phyloP scores from a whole-genome alignment of 1,139 yeast genomes.

The Geotrichum citri-aurantii region DNA sequence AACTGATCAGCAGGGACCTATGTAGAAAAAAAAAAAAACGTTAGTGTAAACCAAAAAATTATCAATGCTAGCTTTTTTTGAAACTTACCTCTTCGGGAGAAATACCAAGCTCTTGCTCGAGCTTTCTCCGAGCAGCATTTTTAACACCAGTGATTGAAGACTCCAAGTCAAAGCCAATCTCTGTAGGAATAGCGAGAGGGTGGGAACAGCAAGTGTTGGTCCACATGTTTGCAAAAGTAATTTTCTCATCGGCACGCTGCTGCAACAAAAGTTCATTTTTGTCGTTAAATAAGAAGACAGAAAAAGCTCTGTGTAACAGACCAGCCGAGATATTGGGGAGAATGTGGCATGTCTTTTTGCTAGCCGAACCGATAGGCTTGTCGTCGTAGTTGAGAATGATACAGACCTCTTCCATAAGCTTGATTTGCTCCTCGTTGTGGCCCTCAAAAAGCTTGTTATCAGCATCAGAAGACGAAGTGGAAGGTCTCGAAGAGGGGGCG shows the following conservation, averaged over 20 bases:
- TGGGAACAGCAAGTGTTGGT: conserved; percentile 98
- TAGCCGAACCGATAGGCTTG: conserved; percentile 83
- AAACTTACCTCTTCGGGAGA: conserved; percentile 43
- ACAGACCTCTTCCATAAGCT: conserved; percentile 93
- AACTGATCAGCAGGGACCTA: conserved; percentile 56
- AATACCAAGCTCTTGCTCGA: conserved; percentile 90
- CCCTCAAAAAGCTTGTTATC: conserved; percentile 54
- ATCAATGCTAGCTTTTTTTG: neutral
- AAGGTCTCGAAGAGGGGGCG: conserved; percentile 12
- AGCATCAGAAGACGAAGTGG: conserved; percentile 20
- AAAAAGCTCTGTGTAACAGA: conserved; percentile 88
- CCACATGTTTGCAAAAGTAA: conserved; percentile 96
- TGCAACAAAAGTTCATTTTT: conserved; percentile 75
- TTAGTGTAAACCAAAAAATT: conserved; percentile 10
- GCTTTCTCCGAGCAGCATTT: conserved; percentile 84
- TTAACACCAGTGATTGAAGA: conserved; percentile 72
- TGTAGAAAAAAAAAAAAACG: neutral
- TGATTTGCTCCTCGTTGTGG: conserved; percentile 89
- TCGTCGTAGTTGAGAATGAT: conserved; percentile 88
- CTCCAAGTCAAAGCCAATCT: conserved; percentile 59
- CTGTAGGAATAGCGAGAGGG: conserved; percentile 79
- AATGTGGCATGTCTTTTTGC: conserved; percentile 81
- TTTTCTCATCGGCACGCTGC: conserved; percentile 92
- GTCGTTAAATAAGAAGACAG: conserved; percentile 82
- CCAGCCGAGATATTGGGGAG: conserved; percentile 85